A percentile compares a stretch with the other conserved stretches of the same genome.
Conservation (phyloP, 331 rosid genomes). For the Pyracantha coccinea region DNA sequence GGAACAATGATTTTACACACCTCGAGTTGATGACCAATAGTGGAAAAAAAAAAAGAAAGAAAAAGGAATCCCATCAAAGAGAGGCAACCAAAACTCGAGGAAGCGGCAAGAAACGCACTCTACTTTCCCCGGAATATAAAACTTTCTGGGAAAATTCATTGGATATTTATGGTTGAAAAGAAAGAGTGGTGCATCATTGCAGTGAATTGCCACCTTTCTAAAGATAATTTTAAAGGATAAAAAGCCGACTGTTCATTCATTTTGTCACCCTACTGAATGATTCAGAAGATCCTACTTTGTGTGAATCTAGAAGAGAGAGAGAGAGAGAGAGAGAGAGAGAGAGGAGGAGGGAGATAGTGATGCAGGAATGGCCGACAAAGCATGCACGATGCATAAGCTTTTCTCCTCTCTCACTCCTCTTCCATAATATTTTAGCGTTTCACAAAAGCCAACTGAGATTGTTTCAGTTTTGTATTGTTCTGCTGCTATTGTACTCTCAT, state of each 20-base stretch:
- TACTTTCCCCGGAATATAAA: not conserved
- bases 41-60: not conserved
- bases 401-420: not conserved
- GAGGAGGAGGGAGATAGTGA: not conserved
- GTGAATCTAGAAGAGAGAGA: too few species aligned
- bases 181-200: not conserved
- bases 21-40: constrained; percentile 8
- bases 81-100: constrained; percentile 1
- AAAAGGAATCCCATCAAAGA: constrained; percentile 11
- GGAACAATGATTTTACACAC: constrained; percentile 3
- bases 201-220: not conserved
- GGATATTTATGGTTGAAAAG: not conserved
- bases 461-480: not conserved
- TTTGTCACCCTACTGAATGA: constrained; percentile 9
- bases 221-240: constrained; percentile 11
- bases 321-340: too few species aligned
- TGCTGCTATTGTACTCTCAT: not conserved
- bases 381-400: constrained; percentile 7
- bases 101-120: not conserved
- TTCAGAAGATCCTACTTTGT: constrained; percentile 5
- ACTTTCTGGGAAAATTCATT: not conserved
- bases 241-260: constrained; percentile 1
- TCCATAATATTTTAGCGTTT: constrained; percentile 15
- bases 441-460: not conserved
- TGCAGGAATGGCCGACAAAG: constrained; percentile 25